A percentile compares a stretch with the other conserved stretches of the same genome.
phyloP scores from a whole-genome alignment of 345 rosid genomes.

The Geranium rotundifolium region DNA sequence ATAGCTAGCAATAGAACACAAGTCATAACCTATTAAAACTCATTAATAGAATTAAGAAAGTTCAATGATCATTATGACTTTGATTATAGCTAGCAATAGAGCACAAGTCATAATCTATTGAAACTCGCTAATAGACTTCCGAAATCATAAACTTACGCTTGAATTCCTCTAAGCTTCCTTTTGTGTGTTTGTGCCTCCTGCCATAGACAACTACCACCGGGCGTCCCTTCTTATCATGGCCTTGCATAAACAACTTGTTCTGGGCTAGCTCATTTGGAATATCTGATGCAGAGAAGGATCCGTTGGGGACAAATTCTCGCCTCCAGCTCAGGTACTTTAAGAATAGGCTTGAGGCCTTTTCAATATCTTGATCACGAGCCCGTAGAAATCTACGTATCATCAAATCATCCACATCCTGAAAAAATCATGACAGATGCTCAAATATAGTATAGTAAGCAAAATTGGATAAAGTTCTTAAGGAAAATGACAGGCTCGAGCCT shows the following conservation, averaged over 20 bases:
- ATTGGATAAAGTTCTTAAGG: neutral
- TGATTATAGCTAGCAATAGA: neutral
- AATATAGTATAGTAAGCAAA: neutral
- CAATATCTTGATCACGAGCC: slow-evolving; percentile 79
- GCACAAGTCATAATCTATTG: neutral
- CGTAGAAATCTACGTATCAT: slow-evolving; percentile 72
- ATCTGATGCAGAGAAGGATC: slow-evolving; percentile 39
- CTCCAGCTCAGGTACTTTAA: slow-evolving; percentile 71
- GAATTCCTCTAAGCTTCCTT: slow-evolving; percentile 59
- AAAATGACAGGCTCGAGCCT: no score
- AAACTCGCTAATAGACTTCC: neutral
- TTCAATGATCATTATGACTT: no score
- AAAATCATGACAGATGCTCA: slow-evolving; percentile 2
- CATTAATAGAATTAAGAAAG: no score
- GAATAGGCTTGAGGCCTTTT: slow-evolving; percentile 65
- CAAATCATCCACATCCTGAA: slow-evolving; percentile 66
- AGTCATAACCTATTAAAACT: no score
- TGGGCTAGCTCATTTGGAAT: slow-evolving; percentile 52
- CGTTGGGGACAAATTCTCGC: slow-evolving; percentile 43
- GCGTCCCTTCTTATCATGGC: slow-evolving; percentile 60
- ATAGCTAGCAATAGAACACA: no score
- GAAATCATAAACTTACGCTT: slow-evolving; percentile 38
- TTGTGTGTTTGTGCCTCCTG: slow-evolving; percentile 51
- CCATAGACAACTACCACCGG: slow-evolving; percentile 49
- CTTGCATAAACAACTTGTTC: slow-evolving; percentile 63